These are phyloP conservation scores for Cryptosporidium xiaoi DNA, from an alignment of 169 alveolate species.

Conservation along the genomic window DNA sequence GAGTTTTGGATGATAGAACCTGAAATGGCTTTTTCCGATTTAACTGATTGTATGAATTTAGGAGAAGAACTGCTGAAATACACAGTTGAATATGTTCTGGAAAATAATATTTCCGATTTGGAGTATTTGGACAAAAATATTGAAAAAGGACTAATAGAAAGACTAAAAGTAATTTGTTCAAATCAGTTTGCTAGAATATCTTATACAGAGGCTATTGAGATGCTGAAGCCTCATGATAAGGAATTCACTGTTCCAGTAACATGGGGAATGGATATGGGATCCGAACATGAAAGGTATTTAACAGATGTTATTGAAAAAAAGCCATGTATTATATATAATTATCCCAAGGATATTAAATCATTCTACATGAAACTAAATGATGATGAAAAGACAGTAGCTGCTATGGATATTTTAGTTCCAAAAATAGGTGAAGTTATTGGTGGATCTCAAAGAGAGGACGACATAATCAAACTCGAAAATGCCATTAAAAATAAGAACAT, in stretches of 20 bases:
- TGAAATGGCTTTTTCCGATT: constrained; percentile 95
- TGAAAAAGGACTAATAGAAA: constrained; percentile 90
- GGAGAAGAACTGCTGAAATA: constrained; percentile 97
- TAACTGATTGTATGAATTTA: constrained; percentile 93
- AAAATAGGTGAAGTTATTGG: constrained; percentile 98
- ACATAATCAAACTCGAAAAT: constrained; percentile 88
- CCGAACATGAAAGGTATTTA: constrained; percentile 97
- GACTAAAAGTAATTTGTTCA: constrained; percentile 86
- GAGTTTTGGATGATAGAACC: constrained; percentile 99
- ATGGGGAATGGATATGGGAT: constrained; percentile 98
- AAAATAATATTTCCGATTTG: constrained; percentile 92
- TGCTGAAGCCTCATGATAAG: constrained; percentile 83
- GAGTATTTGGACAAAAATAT: constrained; percentile 87
- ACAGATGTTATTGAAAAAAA: constrained; percentile 95
- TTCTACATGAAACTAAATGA: constrained; percentile 95
- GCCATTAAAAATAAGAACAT: constrained; percentile 91
- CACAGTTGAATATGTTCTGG: constrained; percentile 90
- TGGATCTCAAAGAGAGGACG: constrained; percentile 99
- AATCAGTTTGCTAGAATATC: constrained; percentile 94
- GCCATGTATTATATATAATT: constrained; percentile 97
- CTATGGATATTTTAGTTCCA: constrained; percentile 97
- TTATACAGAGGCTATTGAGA: constrained; percentile 96
- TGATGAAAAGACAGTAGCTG: constrained; percentile 95
- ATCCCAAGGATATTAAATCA: constrained; percentile 97
- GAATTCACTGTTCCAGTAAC: constrained; percentile 65